phyloP scores from a whole-genome alignment of 1,139 yeast genomes.

The Zygosaccharomyces sapae region DNA sequence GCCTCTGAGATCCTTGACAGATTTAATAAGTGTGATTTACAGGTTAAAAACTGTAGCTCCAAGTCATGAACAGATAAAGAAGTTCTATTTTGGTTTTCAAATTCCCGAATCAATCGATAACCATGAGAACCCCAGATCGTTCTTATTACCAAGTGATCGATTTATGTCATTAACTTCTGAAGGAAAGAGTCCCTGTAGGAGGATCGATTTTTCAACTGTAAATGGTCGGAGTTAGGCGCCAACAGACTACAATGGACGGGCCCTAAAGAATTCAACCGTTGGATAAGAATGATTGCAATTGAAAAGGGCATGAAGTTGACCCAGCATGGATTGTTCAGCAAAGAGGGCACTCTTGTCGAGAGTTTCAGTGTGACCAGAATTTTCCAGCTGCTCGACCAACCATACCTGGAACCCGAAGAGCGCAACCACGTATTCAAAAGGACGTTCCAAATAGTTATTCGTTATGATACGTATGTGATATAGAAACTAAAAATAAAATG shows the following conservation, averaged over 20 bases:
- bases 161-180: constrained; percentile 25
- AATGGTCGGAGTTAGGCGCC: constrained; percentile 50
- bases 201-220: constrained; percentile 55
- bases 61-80: constrained; percentile 24
- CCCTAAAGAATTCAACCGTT: constrained; percentile 51
- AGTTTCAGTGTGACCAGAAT: constrained; percentile 46
- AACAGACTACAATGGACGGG: constrained; percentile 57
- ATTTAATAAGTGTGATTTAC: constrained; percentile 13
- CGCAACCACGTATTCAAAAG: constrained; percentile 27
- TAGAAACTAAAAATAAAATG: constrained; percentile 7
- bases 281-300: constrained; percentile 45
- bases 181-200: constrained; percentile 41
- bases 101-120: constrained; percentile 20
- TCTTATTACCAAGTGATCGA: constrained; percentile 18
- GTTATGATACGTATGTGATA: background rate
- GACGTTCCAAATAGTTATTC: constrained; percentile 14
- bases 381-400: constrained; percentile 45
- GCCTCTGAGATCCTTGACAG: constrained; percentile 13
- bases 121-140: constrained; percentile 20
- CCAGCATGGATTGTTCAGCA: constrained; percentile 46
- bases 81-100: constrained; percentile 37
- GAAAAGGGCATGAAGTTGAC: constrained; percentile 45
- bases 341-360: constrained; percentile 39
- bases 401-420: constrained; percentile 44
- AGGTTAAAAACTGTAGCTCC: constrained; percentile 9